Evolutionary conservation across 1,284 basidiomycete species (phyloP).

Genomic region (Neonothopanus nambi): DNA sequence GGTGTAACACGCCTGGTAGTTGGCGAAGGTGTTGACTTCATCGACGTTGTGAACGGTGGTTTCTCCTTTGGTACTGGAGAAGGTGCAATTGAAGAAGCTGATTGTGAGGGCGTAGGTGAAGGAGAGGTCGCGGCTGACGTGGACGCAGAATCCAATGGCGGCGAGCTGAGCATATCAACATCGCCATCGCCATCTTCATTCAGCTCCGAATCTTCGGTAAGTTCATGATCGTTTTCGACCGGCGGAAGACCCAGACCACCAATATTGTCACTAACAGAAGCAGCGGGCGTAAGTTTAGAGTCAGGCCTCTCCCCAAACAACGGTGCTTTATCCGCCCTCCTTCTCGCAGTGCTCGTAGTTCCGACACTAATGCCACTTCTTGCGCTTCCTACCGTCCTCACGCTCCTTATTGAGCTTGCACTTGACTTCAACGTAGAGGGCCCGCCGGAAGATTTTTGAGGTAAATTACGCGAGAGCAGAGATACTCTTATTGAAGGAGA

Average conservation of each 20-base stretch:
- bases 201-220: background rate
- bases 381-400: background rate
- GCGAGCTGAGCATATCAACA: slow-evolving; percentile 6
- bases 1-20: background rate
- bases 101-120: background rate
- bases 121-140: background rate
- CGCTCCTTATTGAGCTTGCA: slow-evolving; percentile 7
- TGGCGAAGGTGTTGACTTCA: background rate
- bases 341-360: slow-evolving; percentile 4
- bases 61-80: background rate
- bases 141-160: background rate
- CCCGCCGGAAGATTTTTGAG: slow-evolving; percentile 4
- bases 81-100: no score
- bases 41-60: background rate
- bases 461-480: slow-evolving; percentile 13
- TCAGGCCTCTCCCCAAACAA: slow-evolving; percentile 17
- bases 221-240: background rate
- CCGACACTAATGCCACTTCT: background rate
- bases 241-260: background rate
- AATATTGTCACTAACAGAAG: background rate
- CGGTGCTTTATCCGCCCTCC: background rate
- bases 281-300: slow-evolving; percentile 19
- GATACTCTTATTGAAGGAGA: slow-evolving; percentile 16
- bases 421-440: background rate
- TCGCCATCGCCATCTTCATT: slow-evolving; percentile 1